Evolutionary conservation across 768 basidiomycete species (phyloP), one percentile per base, ranked within the genome.

Genomic region (Boletus reticulatus): DNA sequence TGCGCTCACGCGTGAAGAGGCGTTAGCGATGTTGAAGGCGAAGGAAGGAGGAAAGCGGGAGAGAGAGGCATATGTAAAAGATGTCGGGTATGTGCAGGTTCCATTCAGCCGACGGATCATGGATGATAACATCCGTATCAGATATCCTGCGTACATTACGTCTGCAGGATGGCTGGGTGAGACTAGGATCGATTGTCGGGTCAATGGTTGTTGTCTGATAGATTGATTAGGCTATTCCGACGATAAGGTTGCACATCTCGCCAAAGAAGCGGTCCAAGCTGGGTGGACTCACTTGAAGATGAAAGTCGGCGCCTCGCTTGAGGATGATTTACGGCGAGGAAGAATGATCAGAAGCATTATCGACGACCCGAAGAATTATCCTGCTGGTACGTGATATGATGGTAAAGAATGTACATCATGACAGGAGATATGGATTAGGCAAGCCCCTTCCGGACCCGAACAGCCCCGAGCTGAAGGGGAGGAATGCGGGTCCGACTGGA

Each of bases 241-340:
- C 70, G 93, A 94, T 67, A 96, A 96, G 67, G 84, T 96, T 45
- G 81, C 83, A 1, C 80, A 83, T 4, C 80, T 98, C 39, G 94
- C 91, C 11, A 84, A 85, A 64, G 91, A 92, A 64, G 90, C 92
- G n/a, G 78, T 97, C 46, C 72, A 78, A 9, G 82, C 80, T 34
- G 95, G 94, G 20, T 97, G 95, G 84, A 97, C 91, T 73, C 92
- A 95, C 76, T 96, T 97, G 83, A 97, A 97, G 77, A 92, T 96
- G 86, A 97, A 98, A 75, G 94, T 97, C 59, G 94, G 94, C 42
- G 86, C 88, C 20, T 82, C 91, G 72, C 79, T 82, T 49, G 81
- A 84, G 29, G 84, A 87, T 66, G 94, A 97, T 71, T 73, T 94
- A 32, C 85, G 91, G 31, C 84, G 94, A 46, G 91, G 92, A 13